A percentile compares a stretch with the other conserved stretches of the same genome.
phyloP scores from a whole-genome alignment of 306 rosid species.

The Cucurbita argyrosperma region DNA sequence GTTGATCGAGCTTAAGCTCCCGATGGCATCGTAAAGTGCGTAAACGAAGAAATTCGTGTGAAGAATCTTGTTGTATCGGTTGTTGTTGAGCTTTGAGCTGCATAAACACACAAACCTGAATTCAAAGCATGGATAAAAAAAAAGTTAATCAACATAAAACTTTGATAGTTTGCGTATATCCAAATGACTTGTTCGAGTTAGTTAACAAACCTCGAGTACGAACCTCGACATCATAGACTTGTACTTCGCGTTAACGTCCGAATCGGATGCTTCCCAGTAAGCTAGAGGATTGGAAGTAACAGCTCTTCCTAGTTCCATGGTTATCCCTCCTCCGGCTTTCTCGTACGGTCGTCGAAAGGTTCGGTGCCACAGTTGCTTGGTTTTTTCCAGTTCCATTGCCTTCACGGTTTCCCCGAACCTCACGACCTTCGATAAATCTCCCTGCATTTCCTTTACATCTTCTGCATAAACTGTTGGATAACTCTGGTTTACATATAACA shows the following conservation, averaged over 20 bases:
- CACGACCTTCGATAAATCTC: slow-evolving; percentile 42
- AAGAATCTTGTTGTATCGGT: slow-evolving; percentile 25
- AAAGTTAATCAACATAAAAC: background rate
- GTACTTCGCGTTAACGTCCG: slow-evolving; percentile 62
- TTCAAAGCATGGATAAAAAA: background rate
- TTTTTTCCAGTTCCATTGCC: slow-evolving; percentile 49
- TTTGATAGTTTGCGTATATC: background rate
- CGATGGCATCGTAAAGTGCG: slow-evolving; percentile 55
- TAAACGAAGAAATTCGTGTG: slow-evolving; percentile 35
- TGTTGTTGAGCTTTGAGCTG: slow-evolving; percentile 34
- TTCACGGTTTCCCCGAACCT: slow-evolving; percentile 29
- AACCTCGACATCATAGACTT: slow-evolving; percentile 65
- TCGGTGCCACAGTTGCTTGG: slow-evolving; percentile 57
- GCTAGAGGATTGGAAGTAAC: slow-evolving; percentile 21
- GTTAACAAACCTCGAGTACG: slow-evolving; percentile 56
- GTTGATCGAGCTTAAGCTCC: slow-evolving; percentile 56
- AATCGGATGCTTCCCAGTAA: slow-evolving; percentile 50
- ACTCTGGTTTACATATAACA: slow-evolving; percentile 38
- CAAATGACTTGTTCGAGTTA: background rate
- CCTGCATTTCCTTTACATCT: slow-evolving; percentile 53
- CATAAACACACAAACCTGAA: slow-evolving; percentile 56
- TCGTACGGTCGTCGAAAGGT: slow-evolving; percentile 73
- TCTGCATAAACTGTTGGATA: slow-evolving; percentile 68
- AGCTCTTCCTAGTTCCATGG: slow-evolving; percentile 16
- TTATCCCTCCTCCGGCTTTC: slow-evolving; percentile 73